Evolutionary conservation across 2,329 filamentous ascomycete genomes (phyloP).

Genomic region (Colletotrichum truncatum): DNA sequence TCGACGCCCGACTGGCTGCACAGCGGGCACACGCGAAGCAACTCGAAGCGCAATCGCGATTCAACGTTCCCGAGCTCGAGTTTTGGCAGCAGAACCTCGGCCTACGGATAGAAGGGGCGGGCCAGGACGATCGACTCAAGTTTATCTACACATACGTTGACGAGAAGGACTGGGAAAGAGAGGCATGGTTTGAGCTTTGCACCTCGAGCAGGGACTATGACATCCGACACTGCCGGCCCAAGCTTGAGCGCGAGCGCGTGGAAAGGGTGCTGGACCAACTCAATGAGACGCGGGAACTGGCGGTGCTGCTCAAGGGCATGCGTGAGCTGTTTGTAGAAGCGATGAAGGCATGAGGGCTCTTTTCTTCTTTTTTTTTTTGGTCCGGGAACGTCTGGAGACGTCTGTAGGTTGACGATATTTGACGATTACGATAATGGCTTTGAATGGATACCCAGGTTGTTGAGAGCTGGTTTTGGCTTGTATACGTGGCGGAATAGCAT

Average conservation of each 20-base stretch:
- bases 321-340: conserved; percentile 78
- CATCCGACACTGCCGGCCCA: conserved; percentile 82
- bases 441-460: conserved; percentile 22
- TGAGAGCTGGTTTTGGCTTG: neutral
- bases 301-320: conserved; percentile 82
- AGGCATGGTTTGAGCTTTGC: conserved; percentile 93
- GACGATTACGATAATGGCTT: conserved; percentile 19
- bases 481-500: neutral
- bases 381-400: neutral
- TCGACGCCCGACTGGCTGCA: conserved; percentile 75
- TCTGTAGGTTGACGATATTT: conserved; percentile 8
- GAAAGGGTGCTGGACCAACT: conserved; percentile 80
- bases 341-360: conserved; percentile 57
- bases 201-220: conserved; percentile 86
- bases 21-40: conserved; percentile 78
- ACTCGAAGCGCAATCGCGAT: conserved; percentile 83
- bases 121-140: conserved; percentile 83
- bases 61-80: conserved; percentile 92
- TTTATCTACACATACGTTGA: conserved; percentile 91
- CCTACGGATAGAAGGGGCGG: conserved; percentile 88
- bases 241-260: conserved; percentile 80
- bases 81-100: conserved; percentile 96
- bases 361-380: neutral
- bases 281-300: conserved; percentile 82
- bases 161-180: conserved; percentile 85